Evolutionary conservation across 2,329 filamentous ascomycete genomes (phyloP).

Genomic region (Paramyrothecium roridum): DNA sequence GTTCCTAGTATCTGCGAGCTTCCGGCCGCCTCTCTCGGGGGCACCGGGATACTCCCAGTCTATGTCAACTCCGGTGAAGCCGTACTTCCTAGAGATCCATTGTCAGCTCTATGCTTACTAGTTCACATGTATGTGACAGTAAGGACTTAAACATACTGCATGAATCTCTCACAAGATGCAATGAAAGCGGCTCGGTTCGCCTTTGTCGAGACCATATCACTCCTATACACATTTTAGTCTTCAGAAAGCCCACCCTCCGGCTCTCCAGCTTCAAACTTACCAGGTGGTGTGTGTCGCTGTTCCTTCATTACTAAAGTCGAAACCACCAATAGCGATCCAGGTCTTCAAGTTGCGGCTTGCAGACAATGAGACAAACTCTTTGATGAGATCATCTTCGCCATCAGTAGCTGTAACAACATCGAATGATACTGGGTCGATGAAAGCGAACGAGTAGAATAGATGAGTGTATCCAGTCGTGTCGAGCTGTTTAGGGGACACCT

Average conservation of each 20-base stretch:
- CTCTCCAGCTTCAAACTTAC: too few species aligned
- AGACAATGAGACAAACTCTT: constrained; percentile 10
- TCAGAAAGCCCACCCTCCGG: too few species aligned
- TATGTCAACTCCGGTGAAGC: constrained; percentile 34
- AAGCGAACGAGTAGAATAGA: constrained; percentile 15
- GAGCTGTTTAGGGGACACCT: constrained; percentile 5
- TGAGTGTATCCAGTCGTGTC: constrained; percentile 6
- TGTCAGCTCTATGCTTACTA: too few species aligned
- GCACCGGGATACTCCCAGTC: constrained; percentile 44
- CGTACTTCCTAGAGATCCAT: too few species aligned
- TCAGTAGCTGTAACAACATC: constrained; percentile 5
- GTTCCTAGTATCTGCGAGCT: constrained; percentile 30
- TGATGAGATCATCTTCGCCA: neutral
- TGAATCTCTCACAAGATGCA: constrained; percentile 16
- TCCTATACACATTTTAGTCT: too few species aligned
- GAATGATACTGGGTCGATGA: constrained; percentile 24
- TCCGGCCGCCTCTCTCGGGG: constrained; percentile 29
- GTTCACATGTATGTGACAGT: too few species aligned
- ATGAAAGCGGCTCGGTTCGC: constrained; percentile 32
- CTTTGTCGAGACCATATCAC: constrained; percentile 17
- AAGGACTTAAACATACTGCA: too few species aligned
- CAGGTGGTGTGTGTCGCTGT: too few species aligned
- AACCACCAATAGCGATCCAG: constrained; percentile 39
- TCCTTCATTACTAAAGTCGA: constrained; percentile 30
- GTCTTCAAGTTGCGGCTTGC: constrained; percentile 21